Base-by-base conservation (phyloP, 768 basidiomycete species). In the Tremella fuciformis region DNA sequence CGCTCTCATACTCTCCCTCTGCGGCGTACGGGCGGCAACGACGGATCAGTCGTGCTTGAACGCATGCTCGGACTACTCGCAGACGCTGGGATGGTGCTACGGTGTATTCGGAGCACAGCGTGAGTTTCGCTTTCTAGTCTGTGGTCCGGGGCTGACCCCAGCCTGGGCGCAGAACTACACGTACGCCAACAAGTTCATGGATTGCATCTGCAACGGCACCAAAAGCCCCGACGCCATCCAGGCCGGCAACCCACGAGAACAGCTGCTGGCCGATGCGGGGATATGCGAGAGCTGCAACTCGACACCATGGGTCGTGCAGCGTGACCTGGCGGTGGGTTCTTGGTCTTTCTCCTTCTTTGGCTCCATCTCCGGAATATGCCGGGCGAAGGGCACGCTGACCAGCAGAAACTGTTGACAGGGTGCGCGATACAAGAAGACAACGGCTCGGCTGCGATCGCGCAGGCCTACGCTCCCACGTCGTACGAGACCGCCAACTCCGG, bases 31-130 rank as follows among this genome's bases (percentile, higher is more conserved):
- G 16, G 59, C 59, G 16, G 57, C 50, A 3, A 57, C 53, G 4
- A 60, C 62, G 18, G 69, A 71, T 51, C n/a, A 29, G 24, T 41
- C 18, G 2, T 68, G 70, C 42, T 44, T 64, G 8, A 41, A 58
- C 24, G 53, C 60, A 2, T 71, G 70, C 58, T 64, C 70, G 1
- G 64, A 68, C 34, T 69, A 63, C 62, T 66, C 66, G 1, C 54
- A 67, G 13, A 53, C 55, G 2, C 34, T 68, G 38, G 70, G 70
- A 11, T 51, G 64, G 47, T 71, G 67, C 50, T 34, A 62, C 18
- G 59, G 26, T 1, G 21, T 41, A 16, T 71, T 60, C 51, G 58
- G 58, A n/a, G 51, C 59, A 37, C 25, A 50, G 8, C 62, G 70
- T 68, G 50, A 68, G 70, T 65, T 8, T 18, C 11, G 42, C 6